A percentile compares a stretch with the other conserved stretches of the same genome.
phyloP scores from a whole-genome alignment of 306 rosid species.

The Acacia confusa region DNA sequence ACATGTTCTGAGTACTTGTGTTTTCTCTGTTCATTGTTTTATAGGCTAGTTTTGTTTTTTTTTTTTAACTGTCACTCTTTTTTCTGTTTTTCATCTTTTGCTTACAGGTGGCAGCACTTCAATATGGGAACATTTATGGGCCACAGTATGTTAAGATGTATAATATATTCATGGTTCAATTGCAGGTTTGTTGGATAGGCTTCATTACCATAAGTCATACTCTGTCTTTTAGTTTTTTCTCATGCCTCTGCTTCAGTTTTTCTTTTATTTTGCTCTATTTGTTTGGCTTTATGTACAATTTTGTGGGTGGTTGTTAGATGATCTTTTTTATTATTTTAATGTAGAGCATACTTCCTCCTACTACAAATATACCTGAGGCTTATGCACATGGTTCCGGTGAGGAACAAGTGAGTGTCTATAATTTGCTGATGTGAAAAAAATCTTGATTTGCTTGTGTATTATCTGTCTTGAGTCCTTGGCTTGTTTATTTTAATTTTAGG shows the following conservation, averaged over 20 bases:
- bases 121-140: slow-evolving; percentile 77
- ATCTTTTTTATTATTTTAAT: background rate
- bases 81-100: slow-evolving; percentile 34
- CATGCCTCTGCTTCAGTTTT: background rate
- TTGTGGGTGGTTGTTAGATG: slow-evolving; percentile 19
- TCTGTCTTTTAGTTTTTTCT: background rate
- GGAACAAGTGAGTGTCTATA: slow-evolving; percentile 65
- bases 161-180: slow-evolving; percentile 79
- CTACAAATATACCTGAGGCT: slow-evolving; percentile 87
- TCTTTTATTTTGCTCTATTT: background rate
- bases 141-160: slow-evolving; percentile 86
- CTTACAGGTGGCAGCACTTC: slow-evolving; percentile 86
- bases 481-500: slow-evolving; percentile 44
- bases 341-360: slow-evolving; percentile 73
- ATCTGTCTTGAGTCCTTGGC: slow-evolving; percentile 20
- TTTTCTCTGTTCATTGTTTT: background rate
- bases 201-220: background rate
- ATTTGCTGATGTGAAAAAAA: background rate
- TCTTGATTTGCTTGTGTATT: slow-evolving; percentile 1
- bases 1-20: slow-evolving; percentile 17
- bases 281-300: background rate
- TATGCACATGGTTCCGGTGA: slow-evolving; percentile 82
- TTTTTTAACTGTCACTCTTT: background rate
- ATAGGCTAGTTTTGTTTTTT: background rate
- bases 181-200: slow-evolving; percentile 68